Evolutionary conservation across 2,329 filamentous ascomycete species (phyloP).

Genomic region (Ceratocystis lukuohia): DNA sequence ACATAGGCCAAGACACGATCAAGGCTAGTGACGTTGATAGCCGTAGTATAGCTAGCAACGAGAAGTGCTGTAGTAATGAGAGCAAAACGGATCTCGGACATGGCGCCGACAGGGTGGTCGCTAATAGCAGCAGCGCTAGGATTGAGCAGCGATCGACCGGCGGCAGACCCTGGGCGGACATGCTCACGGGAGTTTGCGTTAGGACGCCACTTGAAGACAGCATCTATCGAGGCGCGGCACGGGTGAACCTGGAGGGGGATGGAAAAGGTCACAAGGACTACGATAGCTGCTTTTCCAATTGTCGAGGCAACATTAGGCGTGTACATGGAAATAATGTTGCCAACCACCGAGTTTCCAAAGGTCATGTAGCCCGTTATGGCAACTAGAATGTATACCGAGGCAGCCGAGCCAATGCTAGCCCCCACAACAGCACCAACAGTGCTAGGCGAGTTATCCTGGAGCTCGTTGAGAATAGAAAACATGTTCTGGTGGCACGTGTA

Average conservation of each 20-base stretch:
- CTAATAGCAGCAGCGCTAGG: constrained; percentile 30
- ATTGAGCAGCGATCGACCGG: constrained; percentile 34
- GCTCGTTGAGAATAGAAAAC: constrained; percentile 97
- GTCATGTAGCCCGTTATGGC: constrained; percentile 92
- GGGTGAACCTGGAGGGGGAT: constrained; percentile 93
- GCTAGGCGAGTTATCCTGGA: constrained; percentile 64
- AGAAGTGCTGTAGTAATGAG: constrained; percentile 78
- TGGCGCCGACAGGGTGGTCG: constrained; percentile 29
- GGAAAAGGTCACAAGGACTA: constrained; percentile 89
- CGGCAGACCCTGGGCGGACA: constrained; percentile 30
- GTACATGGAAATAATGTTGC: constrained; percentile 92
- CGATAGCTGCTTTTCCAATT: constrained; percentile 87
- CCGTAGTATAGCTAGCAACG: constrained; percentile 69
- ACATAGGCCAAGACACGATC: constrained; percentile 91
- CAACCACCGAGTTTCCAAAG: constrained; percentile 76
- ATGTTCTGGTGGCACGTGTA: constrained; percentile 99
- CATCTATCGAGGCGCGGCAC: constrained; percentile 86
- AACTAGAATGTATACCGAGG: constrained; percentile 74
- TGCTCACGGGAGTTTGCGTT: constrained; percentile 27
- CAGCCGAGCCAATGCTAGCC: constrained; percentile 78
- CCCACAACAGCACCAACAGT: constrained; percentile 65
- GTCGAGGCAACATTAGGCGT: constrained; percentile 68
- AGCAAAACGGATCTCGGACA: constrained; percentile 72
- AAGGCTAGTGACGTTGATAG: constrained; percentile 79
- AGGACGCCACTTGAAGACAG: constrained; percentile 85